Percentiles rank a stretch among this genome's conserved stretches.
These are phyloP conservation scores for Aspergillus quadricinctus DNA, from an alignment of 2,329 filamentous ascomycete species.

Conservation along the genomic window DNA sequence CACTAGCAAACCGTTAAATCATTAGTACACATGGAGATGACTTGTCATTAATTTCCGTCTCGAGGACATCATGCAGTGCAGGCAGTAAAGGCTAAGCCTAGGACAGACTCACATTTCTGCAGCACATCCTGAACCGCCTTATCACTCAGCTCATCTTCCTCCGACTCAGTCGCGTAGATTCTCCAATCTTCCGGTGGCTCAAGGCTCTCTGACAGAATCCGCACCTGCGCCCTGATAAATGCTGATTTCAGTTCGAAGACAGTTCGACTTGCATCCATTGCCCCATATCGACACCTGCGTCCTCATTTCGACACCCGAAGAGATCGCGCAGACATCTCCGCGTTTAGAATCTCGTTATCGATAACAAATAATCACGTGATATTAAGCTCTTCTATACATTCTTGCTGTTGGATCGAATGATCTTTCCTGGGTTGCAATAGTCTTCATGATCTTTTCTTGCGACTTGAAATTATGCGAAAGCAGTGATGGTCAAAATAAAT, in stretches of 20 bases:
- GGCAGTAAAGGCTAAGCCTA: neutral
- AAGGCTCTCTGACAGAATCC: slow-evolving; percentile 48
- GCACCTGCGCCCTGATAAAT: slow-evolving; percentile 50
- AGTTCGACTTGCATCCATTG: slow-evolving; percentile 40
- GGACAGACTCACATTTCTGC: slow-evolving; percentile 42
- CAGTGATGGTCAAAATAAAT: neutral
- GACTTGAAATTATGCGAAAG: neutral
- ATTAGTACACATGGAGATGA: neutral
- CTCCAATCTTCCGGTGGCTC: slow-evolving; percentile 46
- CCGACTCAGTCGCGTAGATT: slow-evolving; percentile 37
- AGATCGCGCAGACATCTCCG: neutral
- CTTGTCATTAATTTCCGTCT: neutral
- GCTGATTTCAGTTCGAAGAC: slow-evolving; percentile 49
- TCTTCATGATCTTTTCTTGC: neutral
- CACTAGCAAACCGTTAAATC: slow-evolving; percentile 33
- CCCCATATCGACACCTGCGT: slow-evolving; percentile 13
- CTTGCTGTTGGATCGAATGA: neutral
- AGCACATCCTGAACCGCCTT: slow-evolving; percentile 49
- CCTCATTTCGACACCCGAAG: neutral
- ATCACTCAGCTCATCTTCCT: slow-evolving; percentile 44
- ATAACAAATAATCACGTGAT: slow-evolving; percentile 8
- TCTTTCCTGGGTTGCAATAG: neutral
- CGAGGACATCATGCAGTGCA: too few relatives aligned
- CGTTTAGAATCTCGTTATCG: slow-evolving; percentile 1
- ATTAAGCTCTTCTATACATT: neutral